Conservation (phyloP, 2,329 filamentous ascomycete genomes). For the Botrytis medusae region DNA sequence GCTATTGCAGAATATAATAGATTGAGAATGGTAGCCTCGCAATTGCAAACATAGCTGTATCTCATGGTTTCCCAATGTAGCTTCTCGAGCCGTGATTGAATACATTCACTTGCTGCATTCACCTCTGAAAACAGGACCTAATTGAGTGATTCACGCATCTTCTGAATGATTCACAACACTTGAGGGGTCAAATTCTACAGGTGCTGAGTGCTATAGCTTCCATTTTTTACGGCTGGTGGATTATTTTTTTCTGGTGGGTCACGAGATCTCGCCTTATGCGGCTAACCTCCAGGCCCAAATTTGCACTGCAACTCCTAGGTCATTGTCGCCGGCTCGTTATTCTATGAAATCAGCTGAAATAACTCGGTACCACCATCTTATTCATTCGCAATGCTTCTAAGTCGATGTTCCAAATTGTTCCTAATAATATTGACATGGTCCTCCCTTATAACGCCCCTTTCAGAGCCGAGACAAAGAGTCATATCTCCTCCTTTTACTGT, state of each 20-base stretch:
- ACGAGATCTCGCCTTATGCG: conserved; percentile 4
- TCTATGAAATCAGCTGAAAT: conserved; percentile 7
- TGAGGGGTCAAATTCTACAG: conserved; percentile 5
- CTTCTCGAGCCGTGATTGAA: conserved; percentile 4
- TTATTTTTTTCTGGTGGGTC: conserved; percentile 5
- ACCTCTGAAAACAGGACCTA: conserved; percentile 4
- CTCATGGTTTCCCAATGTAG: conserved; percentile 4
- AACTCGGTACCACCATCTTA: conserved; percentile 4
- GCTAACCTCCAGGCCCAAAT: conserved; percentile 5
- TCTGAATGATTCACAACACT: conserved; percentile 7
- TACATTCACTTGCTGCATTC: conserved; percentile 6
- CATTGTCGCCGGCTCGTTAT: conserved; percentile 6
- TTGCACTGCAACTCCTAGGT: conserved; percentile 4
- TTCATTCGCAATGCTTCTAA: conserved; percentile 7
- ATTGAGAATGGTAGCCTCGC: conserved; percentile 4
- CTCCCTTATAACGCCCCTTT: conserved; percentile 24
- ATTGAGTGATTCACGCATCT: conserved; percentile 4
- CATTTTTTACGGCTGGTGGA: conserved; percentile 6
- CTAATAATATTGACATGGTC: conserved; percentile 20
- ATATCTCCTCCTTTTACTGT: conserved; percentile 29
- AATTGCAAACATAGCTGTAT: conserved; percentile 7
- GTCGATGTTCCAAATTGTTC: conserved; percentile 6
- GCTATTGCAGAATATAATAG: conserved; percentile 7
- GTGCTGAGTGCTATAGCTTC: conserved; percentile 6
- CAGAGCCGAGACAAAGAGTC: conserved; percentile 21